These are phyloP conservation scores for Mycena galericulata DNA, from an alignment of 768 basidiomycete species.

Conservation along the genomic window DNA sequence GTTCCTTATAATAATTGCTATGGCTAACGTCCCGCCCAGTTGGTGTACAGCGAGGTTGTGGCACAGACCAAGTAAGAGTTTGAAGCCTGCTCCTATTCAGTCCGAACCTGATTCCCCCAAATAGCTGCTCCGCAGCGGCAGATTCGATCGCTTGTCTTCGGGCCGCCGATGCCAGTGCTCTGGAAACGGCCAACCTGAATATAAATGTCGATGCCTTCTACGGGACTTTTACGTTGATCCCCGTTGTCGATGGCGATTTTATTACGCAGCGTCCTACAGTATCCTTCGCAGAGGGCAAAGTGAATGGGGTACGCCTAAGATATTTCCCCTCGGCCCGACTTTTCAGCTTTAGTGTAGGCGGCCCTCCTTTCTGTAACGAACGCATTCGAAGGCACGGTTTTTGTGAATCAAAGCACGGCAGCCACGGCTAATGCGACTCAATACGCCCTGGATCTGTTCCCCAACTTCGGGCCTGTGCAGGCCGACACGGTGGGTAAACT, in stretches of 20 bases:
- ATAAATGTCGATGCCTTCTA: constrained; percentile 38
- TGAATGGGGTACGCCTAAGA: constrained; percentile 46
- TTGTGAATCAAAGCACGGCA: constrained; percentile 35
- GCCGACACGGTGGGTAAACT: constrained; percentile 12
- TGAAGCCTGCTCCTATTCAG: too few relatives aligned
- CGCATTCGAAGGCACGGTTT: constrained; percentile 42
- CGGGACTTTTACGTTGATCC: constrained; percentile 40
- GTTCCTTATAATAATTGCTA: too few relatives aligned
- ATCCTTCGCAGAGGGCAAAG: constrained; percentile 40
- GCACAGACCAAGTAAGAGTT: constrained; percentile 39
- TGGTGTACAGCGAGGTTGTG: constrained; percentile 30
- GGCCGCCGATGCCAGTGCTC: constrained; percentile 30
- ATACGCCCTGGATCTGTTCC: constrained; percentile 35
- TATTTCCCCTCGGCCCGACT: not conserved
- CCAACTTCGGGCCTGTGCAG: constrained; percentile 21
- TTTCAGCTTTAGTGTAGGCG: constrained; percentile 39
- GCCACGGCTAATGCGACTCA: constrained; percentile 20
- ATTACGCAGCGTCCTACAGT: constrained; percentile 47
- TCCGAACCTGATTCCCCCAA: constrained; percentile 36
- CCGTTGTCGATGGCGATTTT: constrained; percentile 49
- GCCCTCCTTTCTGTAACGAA: constrained; percentile 39
- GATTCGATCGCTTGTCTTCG: constrained; percentile 44
- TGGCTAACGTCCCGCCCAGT: not conserved
- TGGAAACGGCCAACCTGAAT: constrained; percentile 39
- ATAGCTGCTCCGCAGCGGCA: too few relatives aligned